phyloP scores from a whole-genome alignment of 495 filamentous ascomycete genomes.

The Neurospora sublineolata region DNA sequence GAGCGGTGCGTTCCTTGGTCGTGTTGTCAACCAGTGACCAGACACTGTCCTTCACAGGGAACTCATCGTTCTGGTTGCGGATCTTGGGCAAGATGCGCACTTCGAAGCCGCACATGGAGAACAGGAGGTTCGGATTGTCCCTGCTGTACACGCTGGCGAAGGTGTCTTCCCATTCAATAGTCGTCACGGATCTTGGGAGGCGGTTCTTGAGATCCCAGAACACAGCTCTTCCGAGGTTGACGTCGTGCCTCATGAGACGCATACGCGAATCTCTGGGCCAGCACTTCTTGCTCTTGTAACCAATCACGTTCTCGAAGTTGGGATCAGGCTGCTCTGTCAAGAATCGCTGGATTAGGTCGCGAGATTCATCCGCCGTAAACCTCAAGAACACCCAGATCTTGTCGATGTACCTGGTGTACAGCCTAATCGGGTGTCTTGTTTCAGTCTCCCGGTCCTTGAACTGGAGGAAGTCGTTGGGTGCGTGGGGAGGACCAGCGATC shows the following conservation, averaged over 20 bases:
- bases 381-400: conserved; percentile 97
- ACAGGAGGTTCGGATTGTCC: conserved; percentile 94
- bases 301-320: conserved; percentile 99
- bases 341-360: conserved; percentile 95
- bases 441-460: conserved; percentile 88
- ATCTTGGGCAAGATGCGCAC: conserved; percentile 95
- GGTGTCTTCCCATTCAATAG: conserved; percentile 98
- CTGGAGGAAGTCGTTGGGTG: conserved; percentile 96
- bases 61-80: conserved; percentile 90
- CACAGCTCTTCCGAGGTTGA: conserved; percentile 93
- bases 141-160: conserved; percentile 98
- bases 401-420: conserved; percentile 97
- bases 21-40: conserved; percentile 96
- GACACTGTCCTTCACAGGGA: conserved; percentile 92
- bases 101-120: conserved; percentile 98
- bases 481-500: conserved; percentile 92
- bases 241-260: conserved; percentile 98
- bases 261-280: conserved; percentile 97
- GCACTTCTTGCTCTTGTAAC: conserved; percentile 98
- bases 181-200: conserved; percentile 85
- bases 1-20: conserved; percentile 91
- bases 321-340: conserved; percentile 97
- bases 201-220: conserved; percentile 99
- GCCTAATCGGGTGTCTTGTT: conserved; percentile 81
- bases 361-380: conserved; percentile 85